Evolutionary conservation across 176 grass and related monocot species (phyloP), one percentile per base, ranked within the genome.

Genomic region (Hordeum marinum): DNA sequence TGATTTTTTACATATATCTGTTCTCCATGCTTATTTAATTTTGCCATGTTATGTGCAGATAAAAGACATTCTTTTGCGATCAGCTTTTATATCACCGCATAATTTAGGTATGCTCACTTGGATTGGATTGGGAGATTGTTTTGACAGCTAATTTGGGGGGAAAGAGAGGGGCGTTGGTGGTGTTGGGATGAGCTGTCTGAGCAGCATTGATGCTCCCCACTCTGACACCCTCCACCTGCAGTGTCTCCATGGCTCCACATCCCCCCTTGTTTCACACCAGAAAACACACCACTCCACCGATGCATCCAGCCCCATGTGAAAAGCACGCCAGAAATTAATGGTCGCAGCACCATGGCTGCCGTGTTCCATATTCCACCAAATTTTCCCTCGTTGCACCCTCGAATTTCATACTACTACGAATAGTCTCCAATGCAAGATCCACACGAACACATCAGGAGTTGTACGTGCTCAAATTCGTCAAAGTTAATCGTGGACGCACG

Each of bases 181-280:
- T 87, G 92, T 75, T 87, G 92, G 86, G 87, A 87, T 91, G 92
- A 94, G 92, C 89, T 94, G 90, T 92, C 85, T 18, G 15, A 86
- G 48, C 79, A 88, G 85, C 92, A 92, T 86, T 94, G 90, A 94
- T 94, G 93, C 90, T 88, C 85, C 80, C 78, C 69, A 68, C 59
- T 77, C 87, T 90, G 87, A 90, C 88, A 90, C 86, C 63, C 41
- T 50, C 55, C 90, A 92, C 90, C 87, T 90, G 89, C 87, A 67
- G 12, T 94, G 89, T 89, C 82, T 81, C 35, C 84, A 57, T 35
- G 7, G 65, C 75, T 61, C 63, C 7, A 52, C 27, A 27, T 23
- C 37, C 52, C 69, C 39, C 82, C 57, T 9, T 8, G 9, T 75
- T 45, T 40, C 54, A 43, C 81, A 72, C 68, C 52, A 41, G 32